A percentile compares a stretch with the other conserved stretches of the same genome.
Conservation (phyloP, 73 alveolate genomes). For the Tetrahymena borealis region DNA sequence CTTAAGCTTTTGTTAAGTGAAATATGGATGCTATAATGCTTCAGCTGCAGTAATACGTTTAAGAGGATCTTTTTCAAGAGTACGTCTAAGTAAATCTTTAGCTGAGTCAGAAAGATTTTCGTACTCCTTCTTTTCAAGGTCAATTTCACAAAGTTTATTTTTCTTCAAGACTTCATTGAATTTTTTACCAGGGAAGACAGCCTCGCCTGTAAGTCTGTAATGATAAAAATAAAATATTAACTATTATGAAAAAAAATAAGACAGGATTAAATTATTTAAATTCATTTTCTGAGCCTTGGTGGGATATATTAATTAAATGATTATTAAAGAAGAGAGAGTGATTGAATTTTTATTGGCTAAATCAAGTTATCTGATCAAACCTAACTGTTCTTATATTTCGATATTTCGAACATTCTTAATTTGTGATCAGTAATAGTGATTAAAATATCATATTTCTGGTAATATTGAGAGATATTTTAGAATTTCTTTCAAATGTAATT, state of each 20-base stretch:
- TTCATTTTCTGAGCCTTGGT: no score
- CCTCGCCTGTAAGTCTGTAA: slow-evolving; percentile 28
- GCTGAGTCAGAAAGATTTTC: neutral
- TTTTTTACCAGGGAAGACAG: slow-evolving; percentile 29
- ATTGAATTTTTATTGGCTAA: no score
- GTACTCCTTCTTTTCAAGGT: slow-evolving; percentile 1
- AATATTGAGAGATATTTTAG: no score
- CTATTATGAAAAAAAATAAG: neutral
- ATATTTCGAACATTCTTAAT: no score
- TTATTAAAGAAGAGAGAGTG: no score
- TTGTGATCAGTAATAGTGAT: no score
- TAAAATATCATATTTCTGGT: no score
- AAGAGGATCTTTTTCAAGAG: neutral
- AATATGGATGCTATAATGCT: neutral
- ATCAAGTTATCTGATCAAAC: no score
- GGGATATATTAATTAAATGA: no score
- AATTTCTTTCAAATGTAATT: no score
- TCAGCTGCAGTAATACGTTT: neutral
- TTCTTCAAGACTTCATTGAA: slow-evolving; percentile 26
- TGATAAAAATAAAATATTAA: neutral
- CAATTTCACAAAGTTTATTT: slow-evolving; percentile 28
- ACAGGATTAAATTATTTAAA: no score
- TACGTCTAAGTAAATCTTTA: neutral
- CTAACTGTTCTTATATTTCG: no score
- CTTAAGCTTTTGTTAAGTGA: neutral